These are phyloP conservation scores for Mucor mucedo DNA, from an alignment of 371 early-diverging fungal species.

Conservation along the genomic window DNA sequence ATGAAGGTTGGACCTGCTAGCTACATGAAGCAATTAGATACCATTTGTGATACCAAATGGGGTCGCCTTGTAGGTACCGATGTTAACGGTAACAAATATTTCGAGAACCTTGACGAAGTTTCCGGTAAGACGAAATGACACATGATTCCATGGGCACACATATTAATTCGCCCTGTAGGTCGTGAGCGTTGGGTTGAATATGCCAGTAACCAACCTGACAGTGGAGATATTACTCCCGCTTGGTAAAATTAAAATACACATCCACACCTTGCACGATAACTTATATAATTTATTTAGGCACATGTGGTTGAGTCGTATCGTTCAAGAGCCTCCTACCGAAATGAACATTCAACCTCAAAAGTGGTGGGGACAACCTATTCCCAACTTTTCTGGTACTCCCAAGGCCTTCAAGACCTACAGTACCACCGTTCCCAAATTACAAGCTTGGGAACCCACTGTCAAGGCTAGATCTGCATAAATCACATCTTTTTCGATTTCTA, in stretches of 20 bases:
- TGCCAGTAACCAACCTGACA: conserved; percentile 76
- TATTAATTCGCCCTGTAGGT: conserved; percentile 39
- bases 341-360: conserved; percentile 48
- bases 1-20: conserved; percentile 63
- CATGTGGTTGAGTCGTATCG: conserved; percentile 87
- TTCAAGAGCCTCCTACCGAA: conserved; percentile 82
- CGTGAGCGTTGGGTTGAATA: conserved; percentile 95
- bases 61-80: conserved; percentile 89
- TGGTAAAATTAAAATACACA: conserved; percentile 61
- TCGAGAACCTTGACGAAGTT: conserved; percentile 85
- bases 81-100: conserved; percentile 90
- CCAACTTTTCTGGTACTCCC: conserved; percentile 75
- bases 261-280: not conserved
- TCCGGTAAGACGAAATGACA: conserved; percentile 49
- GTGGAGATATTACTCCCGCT: conserved; percentile 86
- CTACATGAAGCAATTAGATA: conserved; percentile 71
- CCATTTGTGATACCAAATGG: conserved; percentile 81
- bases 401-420: conserved; percentile 85
- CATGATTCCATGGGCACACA: not conserved
- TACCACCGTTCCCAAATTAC: conserved; percentile 84
- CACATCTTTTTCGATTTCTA: not conserved
- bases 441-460: conserved; percentile 78
- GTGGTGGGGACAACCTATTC: conserved; percentile 56
- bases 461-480: conserved; percentile 49
- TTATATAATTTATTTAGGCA: conserved; percentile 61